Base-by-base conservation (phyloP, 768 basidiomycete species). In the Lactifluus pinguis region DNA sequence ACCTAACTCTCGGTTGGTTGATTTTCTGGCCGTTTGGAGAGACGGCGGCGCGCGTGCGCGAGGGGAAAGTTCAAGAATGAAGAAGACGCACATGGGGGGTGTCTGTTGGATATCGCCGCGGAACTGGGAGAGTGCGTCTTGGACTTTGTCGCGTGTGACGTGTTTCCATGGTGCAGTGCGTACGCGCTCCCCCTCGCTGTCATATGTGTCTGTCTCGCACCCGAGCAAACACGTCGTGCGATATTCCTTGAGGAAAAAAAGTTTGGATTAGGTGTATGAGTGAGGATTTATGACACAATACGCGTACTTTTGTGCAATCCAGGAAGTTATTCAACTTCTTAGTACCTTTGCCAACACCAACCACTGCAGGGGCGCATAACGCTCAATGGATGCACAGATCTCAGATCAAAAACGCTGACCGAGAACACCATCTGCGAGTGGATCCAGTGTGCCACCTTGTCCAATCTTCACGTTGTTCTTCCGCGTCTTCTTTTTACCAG, bases 371-470 rank as follows among this genome's bases (percentile, higher is more conserved):
- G 21, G 11, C n/a, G 29, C 29, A 34, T 15, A 15, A 55, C 17
- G 52, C 55, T 53, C 64, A 57, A 56, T 39, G 47, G 59, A 56
- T 39, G 47, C 17, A 58, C 50, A 60, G n/a, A 32, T 36, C 52
- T 32, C 50, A 17, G 41, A 11, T 45, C 7, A 38, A 34, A 53
- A 17, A 51, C 60, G 66, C 79, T 66, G 70, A 94, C 94, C 92
- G 64, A 98, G 76, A 15, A 97, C 92, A 48, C 95, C 95, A 72
- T 97, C 92, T 6, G 97, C 97, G 39, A 98, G 79, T 15, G 97
- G 97, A 76, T 99, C 97, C 53, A 99, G 76, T 4, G 97, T 99
- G 4, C 97, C 94, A 32, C 93, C 93, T 72, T 94, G 91, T 1
- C 93, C 94, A 52, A 95, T 83, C 73, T 95, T 95, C 55, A 94